These are phyloP conservation scores for Telfairia occidentalis DNA, from an alignment of 331 rosid species.

Conservation along the genomic window DNA sequence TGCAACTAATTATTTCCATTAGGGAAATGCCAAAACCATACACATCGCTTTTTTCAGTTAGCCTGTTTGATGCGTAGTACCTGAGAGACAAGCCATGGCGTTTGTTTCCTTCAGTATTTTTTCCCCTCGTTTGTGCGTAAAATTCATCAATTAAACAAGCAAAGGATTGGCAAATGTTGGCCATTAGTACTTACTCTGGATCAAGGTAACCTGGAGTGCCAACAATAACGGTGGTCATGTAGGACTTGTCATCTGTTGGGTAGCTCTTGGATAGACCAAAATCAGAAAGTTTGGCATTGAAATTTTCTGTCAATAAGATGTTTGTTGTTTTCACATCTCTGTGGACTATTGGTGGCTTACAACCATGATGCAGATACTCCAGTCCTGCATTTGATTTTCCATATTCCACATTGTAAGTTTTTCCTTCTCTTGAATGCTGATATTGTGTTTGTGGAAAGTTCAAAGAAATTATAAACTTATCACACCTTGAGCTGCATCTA, in stretches of 20 bases:
- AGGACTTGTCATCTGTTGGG: neutral
- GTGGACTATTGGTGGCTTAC: slow-evolving; percentile 8
- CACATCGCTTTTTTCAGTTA: slow-evolving; percentile 5
- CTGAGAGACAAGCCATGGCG: neutral
- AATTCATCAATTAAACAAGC: neutral
- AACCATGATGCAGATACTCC: slow-evolving; percentile 5
- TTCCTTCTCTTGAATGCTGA: neutral
- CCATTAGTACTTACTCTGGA: neutral
- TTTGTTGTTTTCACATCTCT: slow-evolving; percentile 9
- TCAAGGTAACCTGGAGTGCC: neutral
- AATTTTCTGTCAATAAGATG: neutral
- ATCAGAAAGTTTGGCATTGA: neutral
- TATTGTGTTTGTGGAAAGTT: neutral
- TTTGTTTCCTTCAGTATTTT: no score
- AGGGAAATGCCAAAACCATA: slow-evolving; percentile 20
- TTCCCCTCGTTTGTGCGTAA: no score
- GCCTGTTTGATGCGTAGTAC: slow-evolving; percentile 1
- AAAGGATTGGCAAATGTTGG: neutral
- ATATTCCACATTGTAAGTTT: neutral
- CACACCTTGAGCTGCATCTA: slow-evolving; percentile 17
- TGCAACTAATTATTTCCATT: slow-evolving; percentile 39
- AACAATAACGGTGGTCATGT: neutral
- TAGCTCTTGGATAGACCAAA: neutral
- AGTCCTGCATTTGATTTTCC: neutral
- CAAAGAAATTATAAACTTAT: slow-evolving; percentile 11